Evolutionary conservation across 75 land plant genomes (phyloP), one percentile per base, ranked within the genome.

Genomic region (Gnetum montanum): DNA sequence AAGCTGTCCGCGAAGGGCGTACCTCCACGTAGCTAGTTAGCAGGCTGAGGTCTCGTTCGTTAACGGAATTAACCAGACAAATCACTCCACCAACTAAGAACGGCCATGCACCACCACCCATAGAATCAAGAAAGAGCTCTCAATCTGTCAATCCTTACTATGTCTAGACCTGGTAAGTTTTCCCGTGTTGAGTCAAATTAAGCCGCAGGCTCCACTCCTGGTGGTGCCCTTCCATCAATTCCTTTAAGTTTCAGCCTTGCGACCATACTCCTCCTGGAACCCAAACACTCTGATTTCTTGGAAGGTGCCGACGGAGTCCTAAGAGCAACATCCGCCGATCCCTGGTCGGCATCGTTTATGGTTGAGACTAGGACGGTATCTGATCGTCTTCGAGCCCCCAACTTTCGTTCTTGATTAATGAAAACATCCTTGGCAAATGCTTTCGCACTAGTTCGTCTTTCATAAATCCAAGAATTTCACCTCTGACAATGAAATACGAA

Each of bases 21-120:
- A 52, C 55, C 55, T 52, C 25, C 12, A 25, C 24, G 25, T 69
- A 69, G 66, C 78, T 75, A 75, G 76, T 75, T 75, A 75, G 76
- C 66, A 71, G 70, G 78, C 70, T 75, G 70, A 71, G 78, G 78
- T 75, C 76, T 75, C 66, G 70, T 72, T 75, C 76, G 70, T 75
- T 75, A 75, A 65, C 70, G 61, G 70, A 75, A 75, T 75, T 75
- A 75, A 75, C 78, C 65, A 66, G 70, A 75, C 77, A 75, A 75
- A 71, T 75, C 78, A 37, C 78, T 75, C 76, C 76, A 67, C 66
- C 61, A 61, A 61, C 54, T 61, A 61, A 61, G 63, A 61, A 61
- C 1, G 31, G 43, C 63, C 63, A 61, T 61, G 55, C 63, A 61
- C 63, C 63, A 60, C 63, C 63, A 60, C 54, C 63, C 63, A 60